Evolutionary conservation across 2,329 filamentous ascomycete genomes (phyloP).

Genomic region (Sporothrix phasma): DNA sequence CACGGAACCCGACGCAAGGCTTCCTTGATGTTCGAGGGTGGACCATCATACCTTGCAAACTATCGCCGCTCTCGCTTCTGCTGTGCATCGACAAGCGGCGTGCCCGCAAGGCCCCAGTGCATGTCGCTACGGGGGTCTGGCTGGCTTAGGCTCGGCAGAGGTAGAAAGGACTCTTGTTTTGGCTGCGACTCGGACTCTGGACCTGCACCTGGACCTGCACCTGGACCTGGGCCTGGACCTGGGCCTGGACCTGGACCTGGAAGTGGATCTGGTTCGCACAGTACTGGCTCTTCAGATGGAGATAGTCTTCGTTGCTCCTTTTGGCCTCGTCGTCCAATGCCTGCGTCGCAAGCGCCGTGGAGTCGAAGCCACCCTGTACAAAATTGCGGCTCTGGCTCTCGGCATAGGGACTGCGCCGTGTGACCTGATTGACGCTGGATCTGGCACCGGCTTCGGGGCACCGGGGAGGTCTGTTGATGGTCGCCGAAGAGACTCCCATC

Average conservation of each 20-base stretch:
- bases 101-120: background rate
- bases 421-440: too few species aligned
- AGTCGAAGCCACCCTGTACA: too few species aligned
- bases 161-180: background rate
- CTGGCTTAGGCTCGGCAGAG: conserved; percentile 1
- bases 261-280: background rate
- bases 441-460: background rate
- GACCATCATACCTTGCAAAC: conserved; percentile 4
- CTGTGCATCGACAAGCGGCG: background rate
- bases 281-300: background rate
- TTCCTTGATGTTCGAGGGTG: background rate
- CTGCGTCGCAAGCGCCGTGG: background rate
- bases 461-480: background rate
- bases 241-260: too few species aligned
- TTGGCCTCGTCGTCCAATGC: background rate
- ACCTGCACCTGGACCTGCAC: too few species aligned
- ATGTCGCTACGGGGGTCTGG: conserved; percentile 9
- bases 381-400: background rate
- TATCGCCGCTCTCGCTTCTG: background rate
- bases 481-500: background rate
- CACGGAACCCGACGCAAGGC: background rate
- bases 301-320: background rate
- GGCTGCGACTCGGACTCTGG: too few species aligned
- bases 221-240: too few species aligned
- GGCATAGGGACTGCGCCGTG: too few species aligned